Base-by-base conservation (phyloP, 1,284 basidiomycete species). In the Porodaedalea pini region DNA sequence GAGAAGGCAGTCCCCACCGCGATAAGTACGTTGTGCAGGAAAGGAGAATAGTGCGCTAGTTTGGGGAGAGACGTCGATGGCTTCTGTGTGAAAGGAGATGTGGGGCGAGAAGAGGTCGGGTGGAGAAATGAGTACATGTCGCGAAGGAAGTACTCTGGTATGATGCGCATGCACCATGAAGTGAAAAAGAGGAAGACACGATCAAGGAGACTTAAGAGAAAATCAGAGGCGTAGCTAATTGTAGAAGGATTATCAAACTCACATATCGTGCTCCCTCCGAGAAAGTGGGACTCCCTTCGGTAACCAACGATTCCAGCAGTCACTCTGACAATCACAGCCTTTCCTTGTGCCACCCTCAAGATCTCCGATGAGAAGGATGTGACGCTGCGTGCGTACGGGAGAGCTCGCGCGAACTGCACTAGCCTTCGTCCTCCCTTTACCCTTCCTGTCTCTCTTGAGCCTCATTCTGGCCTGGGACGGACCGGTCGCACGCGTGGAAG, bases 1-100 rank as follows among this genome's bases (percentile, higher is more conserved):
- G 82, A 78, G 63, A 81, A 86, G 0, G 79, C 78, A 0, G 79
- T 71, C 1, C 79, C 83, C 25, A 89, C 69, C 1, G 85, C 75
- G 6, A 90, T 71, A 0, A 86, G 70, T 2, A 82, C 75, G 63
- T 88, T 88, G 70, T 90, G 87, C 2, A 88, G 73, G 75, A 88
- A 82, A 0, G 85, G 84, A 1, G 83, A 85, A 69, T 88, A 89
- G 62, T 84, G 80, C 0, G 82, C 75, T 0, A 79, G 78, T 52
- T 78, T 76, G 0, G 76, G 72, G 6, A 74, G 71, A 0, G 72
- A 63, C 8, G 49, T 21, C 11, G 50, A 39, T 15, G 53, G 29
- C 13, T 23, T 17, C 23, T 31, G 32, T 73, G 63, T 15, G 69
- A 65, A 41, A 72, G 65, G 6, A 70, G 31, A 39, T 23, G 41